Percentiles rank a stretch among this genome's conserved stretches.
These are phyloP conservation scores for Acephala macrosclerotiorum DNA, from an alignment of 2,329 filamentous ascomycete genomes.

Conservation along the genomic window DNA sequence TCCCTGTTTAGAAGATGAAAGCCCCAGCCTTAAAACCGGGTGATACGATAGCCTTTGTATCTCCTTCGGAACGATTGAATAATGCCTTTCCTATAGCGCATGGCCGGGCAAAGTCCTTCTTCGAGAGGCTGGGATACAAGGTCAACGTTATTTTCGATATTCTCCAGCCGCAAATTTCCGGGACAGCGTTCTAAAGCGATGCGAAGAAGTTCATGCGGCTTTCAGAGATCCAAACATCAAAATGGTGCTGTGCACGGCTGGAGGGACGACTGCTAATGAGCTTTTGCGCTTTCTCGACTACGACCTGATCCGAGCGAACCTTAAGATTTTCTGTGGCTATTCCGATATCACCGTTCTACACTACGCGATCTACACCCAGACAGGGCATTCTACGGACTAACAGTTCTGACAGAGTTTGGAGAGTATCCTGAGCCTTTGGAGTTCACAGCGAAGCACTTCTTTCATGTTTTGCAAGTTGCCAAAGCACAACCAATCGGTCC, in stretches of 20 bases:
- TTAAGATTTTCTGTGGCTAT: constrained; percentile 45
- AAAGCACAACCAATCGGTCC: neutral
- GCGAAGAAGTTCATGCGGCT: constrained; percentile 36
- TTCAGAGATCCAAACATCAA: constrained; percentile 37
- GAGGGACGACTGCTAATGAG: constrained; percentile 40
- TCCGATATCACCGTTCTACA: constrained; percentile 43
- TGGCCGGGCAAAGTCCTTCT: neutral
- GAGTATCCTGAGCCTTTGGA: constrained; percentile 33
- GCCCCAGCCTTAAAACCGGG: neutral
- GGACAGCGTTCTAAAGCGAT: too few relatives aligned
- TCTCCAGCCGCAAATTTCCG: neutral
- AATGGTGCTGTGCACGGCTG: constrained; percentile 41
- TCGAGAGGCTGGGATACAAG: neutral
- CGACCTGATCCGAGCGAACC: constrained; percentile 38
- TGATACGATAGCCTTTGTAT: neutral
- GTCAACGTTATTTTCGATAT: neutral
- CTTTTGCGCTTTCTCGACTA: constrained; percentile 42
- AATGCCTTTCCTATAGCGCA: neutral
- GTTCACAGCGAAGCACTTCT: constrained; percentile 36
- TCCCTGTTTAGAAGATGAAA: too few relatives aligned
- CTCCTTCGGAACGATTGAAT: neutral
- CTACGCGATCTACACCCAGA: constrained; percentile 36
- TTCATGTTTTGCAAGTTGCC: constrained; percentile 22
- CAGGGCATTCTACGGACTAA: constrained; percentile 42
- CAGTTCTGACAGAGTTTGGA: constrained; percentile 37